A percentile compares a stretch with the other conserved stretches of the same genome.
Conservation (phyloP, 306 rosid genomes). For the Quercus variabilis region DNA sequence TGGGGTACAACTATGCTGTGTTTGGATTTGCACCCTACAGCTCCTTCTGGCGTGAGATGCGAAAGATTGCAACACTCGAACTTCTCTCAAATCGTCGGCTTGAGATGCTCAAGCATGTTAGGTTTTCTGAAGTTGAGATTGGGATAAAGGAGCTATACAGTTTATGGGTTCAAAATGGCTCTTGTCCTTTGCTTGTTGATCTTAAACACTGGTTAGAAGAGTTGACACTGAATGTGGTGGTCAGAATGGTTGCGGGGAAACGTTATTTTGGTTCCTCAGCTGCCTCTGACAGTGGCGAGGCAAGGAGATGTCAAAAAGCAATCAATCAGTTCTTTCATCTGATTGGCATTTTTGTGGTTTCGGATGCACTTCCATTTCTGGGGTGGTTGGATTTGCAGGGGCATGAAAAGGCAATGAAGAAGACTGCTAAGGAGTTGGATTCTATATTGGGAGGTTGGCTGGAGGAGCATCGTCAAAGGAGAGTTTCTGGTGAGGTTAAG, state of each 20-base stretch:
- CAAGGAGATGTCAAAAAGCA: conserved; percentile 41
- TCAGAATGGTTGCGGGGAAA: conserved; percentile 60
- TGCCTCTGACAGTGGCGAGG: conserved; percentile 20
- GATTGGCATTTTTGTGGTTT: conserved; percentile 44
- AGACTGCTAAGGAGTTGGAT: conserved; percentile 52
- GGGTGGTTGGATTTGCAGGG: conserved; percentile 55
- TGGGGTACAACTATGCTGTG: conserved; percentile 55
- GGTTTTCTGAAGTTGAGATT: conserved; percentile 34
- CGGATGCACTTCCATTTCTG: conserved; percentile 52
- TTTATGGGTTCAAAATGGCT: conserved; percentile 19
- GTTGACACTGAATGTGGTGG: conserved; percentile 44
- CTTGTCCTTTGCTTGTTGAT: conserved; percentile 13
- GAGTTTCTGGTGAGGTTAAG: conserved; percentile 7
- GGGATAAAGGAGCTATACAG: conserved; percentile 24
- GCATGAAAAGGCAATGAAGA: conserved; percentile 59
- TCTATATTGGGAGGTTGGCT: conserved; percentile 47
- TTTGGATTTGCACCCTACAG: conserved; percentile 47
- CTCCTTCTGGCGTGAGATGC: conserved; percentile 51
- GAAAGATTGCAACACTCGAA: conserved; percentile 47
- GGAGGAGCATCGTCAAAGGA: conserved; percentile 42
- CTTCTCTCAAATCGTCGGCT: conserved; percentile 55
- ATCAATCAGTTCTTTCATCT: conserved; percentile 41
- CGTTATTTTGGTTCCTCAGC: conserved; percentile 41
- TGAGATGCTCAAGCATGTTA: conserved; percentile 45
- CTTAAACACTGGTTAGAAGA: conserved; percentile 43